Evolutionary conservation across 2,329 filamentous ascomycete genomes (phyloP), one percentile per base, ranked within the genome.

Genomic region (Paraconiothyrium brasiliense): DNA sequence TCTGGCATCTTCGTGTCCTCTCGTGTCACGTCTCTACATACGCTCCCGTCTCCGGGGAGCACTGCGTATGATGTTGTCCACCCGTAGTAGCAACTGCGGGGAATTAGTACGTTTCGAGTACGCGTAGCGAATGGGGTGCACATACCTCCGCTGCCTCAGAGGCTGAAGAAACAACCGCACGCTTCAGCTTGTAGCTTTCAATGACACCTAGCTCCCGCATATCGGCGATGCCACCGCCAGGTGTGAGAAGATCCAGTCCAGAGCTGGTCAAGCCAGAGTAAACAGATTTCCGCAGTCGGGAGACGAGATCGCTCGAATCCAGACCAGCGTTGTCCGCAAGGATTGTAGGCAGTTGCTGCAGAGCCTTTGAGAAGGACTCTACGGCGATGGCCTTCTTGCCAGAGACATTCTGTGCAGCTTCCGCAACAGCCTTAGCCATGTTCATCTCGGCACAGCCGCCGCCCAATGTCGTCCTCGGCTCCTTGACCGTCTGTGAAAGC

Each of bases 181-280:
- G 91, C 88, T 99, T 99, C 78, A 99, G 83, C 86, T 99, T 99
- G 86, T 97, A 98, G 80, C 93, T 97, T 84, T 99, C 95, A 69
- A 99, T 91, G 32, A 99, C 94, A 48, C 95, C 95, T 51, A 97
- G 79, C 73, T 99, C 93, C 57, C 94, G 88, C 95, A 99, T 99
- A 76, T 99, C 95, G 13, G 92, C 87, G 74, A 99, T 93, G 48
- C 93, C 94, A 62, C 95, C 95, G 44, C 95, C 94, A 2, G 94
- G 94, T 1, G 90, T 93, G 81, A 91, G 85, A 65, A 99, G 84
- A 76, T 99, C 95, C 66, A 99, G 83, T 22, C 95, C 95, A 57
- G 94, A 97, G 63, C 90, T 97, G 54, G 90, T 93, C 87, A 97
- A 89, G 67, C 95, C 95, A 67, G 95, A 92, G 83, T 98, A 98